phyloP scores from a whole-genome alignment of 1,284 basidiomycete genomes.

The Psilocybe mexicana region DNA sequence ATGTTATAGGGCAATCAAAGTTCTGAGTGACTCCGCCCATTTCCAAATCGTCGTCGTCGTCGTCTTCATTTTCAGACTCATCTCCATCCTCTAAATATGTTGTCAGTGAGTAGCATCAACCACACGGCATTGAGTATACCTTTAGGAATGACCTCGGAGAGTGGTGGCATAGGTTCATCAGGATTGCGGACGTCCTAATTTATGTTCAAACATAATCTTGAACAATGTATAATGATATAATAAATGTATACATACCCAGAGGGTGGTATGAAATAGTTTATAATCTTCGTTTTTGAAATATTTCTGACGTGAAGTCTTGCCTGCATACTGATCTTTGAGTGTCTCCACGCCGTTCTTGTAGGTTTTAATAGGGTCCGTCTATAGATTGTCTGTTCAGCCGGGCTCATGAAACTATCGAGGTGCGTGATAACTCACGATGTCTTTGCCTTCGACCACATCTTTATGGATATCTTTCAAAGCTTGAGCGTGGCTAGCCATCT shows the following conservation, averaged over 20 bases:
- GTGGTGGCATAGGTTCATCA: conserved; percentile 70
- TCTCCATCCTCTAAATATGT: conserved; percentile 66
- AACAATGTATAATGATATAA: background rate
- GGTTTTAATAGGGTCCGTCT: conserved; percentile 49
- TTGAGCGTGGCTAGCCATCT: conserved; percentile 56
- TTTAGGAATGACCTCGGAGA: conserved; percentile 69
- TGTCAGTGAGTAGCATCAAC: conserved; percentile 3
- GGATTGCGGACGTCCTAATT: conserved; percentile 68
- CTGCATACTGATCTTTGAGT: conserved; percentile 47
- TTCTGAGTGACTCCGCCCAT: conserved; percentile 81
- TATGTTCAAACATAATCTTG: background rate
- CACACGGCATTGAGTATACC: conserved; percentile 43
- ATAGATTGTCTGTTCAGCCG: background rate
- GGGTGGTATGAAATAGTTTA: conserved; percentile 57
- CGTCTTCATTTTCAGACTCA: conserved; percentile 43
- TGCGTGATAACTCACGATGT: conserved; percentile 49
- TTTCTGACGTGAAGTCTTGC: conserved; percentile 71
- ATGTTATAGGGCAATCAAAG: conserved; percentile 78
- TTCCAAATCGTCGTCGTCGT: conserved; percentile 78
- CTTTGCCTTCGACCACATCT: conserved; percentile 49
- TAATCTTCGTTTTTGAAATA: conserved; percentile 69
- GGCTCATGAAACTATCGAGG: background rate
- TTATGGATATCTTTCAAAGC: conserved; percentile 59
- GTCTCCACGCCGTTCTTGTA: conserved; percentile 48
- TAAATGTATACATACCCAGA: conserved; percentile 56